phyloP scores from a whole-genome alignment of 225 moss, liverwort and hornwort species.

The Marchantia paleacea region DNA sequence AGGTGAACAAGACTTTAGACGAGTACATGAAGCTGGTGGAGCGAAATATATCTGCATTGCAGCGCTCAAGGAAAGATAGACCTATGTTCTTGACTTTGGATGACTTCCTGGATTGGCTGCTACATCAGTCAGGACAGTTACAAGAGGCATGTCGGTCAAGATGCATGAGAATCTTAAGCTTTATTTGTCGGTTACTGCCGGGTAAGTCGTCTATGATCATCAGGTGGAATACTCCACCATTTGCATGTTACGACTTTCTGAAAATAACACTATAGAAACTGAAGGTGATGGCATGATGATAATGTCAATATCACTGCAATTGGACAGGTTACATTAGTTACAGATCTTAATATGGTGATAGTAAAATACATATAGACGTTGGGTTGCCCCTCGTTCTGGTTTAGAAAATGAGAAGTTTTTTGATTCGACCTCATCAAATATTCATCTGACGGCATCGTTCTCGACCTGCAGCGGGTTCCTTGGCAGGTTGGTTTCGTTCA shows the following conservation, averaged over 20 bases:
- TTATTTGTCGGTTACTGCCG: constrained; percentile 58
- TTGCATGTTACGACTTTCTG: not conserved
- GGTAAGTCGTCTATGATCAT: constrained; percentile 37
- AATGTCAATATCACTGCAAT: not conserved
- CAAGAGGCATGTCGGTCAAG: constrained; percentile 72
- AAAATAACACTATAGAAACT: not conserved
- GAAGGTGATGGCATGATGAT: not conserved
- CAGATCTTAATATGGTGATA: too few relatives aligned
- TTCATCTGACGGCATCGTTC: not conserved
- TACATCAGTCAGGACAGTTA: constrained; percentile 62
- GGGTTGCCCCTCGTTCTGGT: constrained; percentile 16
- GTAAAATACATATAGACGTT: too few relatives aligned
- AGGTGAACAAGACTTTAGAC: constrained; percentile 77
- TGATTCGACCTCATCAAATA: not conserved
- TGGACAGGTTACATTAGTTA: not conserved
- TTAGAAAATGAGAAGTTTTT: not conserved
- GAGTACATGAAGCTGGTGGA: constrained; percentile 63
- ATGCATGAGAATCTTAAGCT: constrained; percentile 78
- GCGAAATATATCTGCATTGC: constrained; percentile 59
- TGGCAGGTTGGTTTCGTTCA: constrained; percentile 62
- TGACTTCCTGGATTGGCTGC: constrained; percentile 70
- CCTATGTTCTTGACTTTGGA: constrained; percentile 58
- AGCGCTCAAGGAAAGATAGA: constrained; percentile 64
- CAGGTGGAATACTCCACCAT: not conserved
- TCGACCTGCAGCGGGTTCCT: constrained; percentile 51